Evolutionary conservation across 108 stramenopile genomes (phyloP), one percentile per base, ranked within the genome.

Genomic region (Chaetoceros muelleri): DNA sequence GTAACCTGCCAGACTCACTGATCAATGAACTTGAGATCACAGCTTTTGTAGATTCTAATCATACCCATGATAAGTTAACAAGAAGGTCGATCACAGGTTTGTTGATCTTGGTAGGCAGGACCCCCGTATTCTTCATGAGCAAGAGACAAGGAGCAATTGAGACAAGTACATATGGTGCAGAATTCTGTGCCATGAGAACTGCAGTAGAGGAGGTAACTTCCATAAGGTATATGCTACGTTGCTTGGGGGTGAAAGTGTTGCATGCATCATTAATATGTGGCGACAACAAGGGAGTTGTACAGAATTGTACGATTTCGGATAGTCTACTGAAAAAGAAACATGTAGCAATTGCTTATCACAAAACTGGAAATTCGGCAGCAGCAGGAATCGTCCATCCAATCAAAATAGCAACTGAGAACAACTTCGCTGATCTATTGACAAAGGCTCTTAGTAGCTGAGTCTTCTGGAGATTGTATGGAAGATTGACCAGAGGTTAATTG

Each of bases 161-260:
- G 29, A 29, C 27, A 5, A 28, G 26, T 28, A 55, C 53, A 16
- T 55, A 19, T 29, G 53, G 53, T 5, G 13, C 51, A 8, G 66
- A 67, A 46, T 54, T 61, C 34, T 23, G 8, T 22, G 62, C 56
- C 8, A 48, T 48, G 7, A 22, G 45, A 28, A 65, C 40, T 26
- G 54, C 61, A 2, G 52, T 65, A 2, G 74, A 80, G 25, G 40
- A 50, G 34, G 48, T 78, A n/a, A 52, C 62, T 2, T 64, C 67
- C 25, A 23, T 79, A 1, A 46, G 72, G 2, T 57, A 71, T 31
- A 71, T 59, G 23, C 59, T 76, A 0, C 21, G 65, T 13, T 66
- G 53, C 34, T 46, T 80, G 58, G 69, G 79, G 0, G 60, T 80
- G 0, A 69, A 69, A 0, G 25, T 80, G 3, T 28, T 54, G 7